Base-by-base conservation (phyloP, 345 rosid genomes). In the Arabidopsis suecica region DNA sequence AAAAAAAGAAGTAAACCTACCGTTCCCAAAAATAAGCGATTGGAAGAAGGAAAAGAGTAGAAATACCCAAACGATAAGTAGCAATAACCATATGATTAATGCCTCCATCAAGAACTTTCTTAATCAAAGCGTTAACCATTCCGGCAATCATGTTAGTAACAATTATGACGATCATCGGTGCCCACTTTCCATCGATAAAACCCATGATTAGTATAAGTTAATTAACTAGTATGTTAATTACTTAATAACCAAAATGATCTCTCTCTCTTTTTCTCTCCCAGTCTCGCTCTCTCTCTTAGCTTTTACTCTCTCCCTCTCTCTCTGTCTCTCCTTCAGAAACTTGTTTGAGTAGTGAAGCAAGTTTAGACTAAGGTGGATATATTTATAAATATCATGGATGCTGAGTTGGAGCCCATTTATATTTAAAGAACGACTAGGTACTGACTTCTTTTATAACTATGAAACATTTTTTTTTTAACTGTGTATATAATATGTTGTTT, bases 91-190 rank as follows among this genome's bases (percentile, higher is more conserved):
- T 73, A 68, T 80, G 88, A 69, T 81, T 77, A 38, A 80, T 73
- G 37, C 93, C 93, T 64, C 84, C 84, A 50, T 83, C 87, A 54
- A 86, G 87, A 50, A 78, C 81, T 79, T 83, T 79, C 86, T 88
- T 84, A 45, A 88, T 82, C 65, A 88, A 81, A 66, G 86, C 84
- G 13, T 86, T 83, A 76, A 83, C 86, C 53, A 74, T 54, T 6
- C 90, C 83, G 5, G 73, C 68, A 14, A 74, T 75, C 14, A 59
- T 78, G 37, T 83, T 77, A 64, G 81, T 68, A 0, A 68, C 53
- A 9, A 77, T 34, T 80, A 84, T 82, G 28, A 68, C 65, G 5
- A 81, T 44, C 65, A 83, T 54, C 41, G 93, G 86, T 47, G 75
- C 82, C 90, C 88, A 84, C 41, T 81, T 61, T 10, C 78, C 82